A percentile compares a stretch with the other conserved stretches of the same genome.
Evolutionary conservation across 2,329 filamentous ascomycete genomes (phyloP).

Genomic region (Aspergillus felis): DNA sequence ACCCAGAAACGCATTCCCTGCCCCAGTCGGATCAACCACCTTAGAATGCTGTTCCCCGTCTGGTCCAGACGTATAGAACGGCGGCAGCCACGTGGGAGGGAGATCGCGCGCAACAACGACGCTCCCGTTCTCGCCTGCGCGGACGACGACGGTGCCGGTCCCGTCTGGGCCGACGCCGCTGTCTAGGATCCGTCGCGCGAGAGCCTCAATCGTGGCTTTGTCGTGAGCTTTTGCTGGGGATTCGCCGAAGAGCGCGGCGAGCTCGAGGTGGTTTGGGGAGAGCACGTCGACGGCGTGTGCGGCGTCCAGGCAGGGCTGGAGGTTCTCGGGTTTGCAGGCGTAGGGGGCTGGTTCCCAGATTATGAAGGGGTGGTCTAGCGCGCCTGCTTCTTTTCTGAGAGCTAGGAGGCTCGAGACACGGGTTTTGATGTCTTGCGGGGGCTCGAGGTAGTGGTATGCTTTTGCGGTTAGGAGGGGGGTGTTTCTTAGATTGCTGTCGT

Average conservation of each 20-base stretch:
- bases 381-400: constrained; percentile 9
- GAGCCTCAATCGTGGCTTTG: constrained; percentile 9
- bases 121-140: constrained; percentile 30
- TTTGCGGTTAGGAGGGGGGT: constrained; percentile 9
- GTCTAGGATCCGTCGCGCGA: constrained; percentile 8
- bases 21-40: constrained; percentile 35
- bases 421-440: constrained; percentile 10
- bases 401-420: constrained; percentile 11
- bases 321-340: constrained; percentile 17
- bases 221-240: neutral
- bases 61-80: constrained; percentile 17
- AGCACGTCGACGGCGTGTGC: constrained; percentile 28
- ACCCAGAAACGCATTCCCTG: constrained; percentile 36
- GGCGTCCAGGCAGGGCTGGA: constrained; percentile 16
- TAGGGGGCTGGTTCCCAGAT: constrained; percentile 25
- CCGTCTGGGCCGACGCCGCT: constrained; percentile 14
- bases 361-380: constrained; percentile 12
- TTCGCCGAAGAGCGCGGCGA: constrained; percentile 20
- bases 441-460: constrained; percentile 18
- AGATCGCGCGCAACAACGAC: constrained; percentile 13
- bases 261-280: constrained; percentile 38
- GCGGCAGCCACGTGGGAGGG: constrained; percentile 23
- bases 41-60: neutral
- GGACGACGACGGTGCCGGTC: constrained; percentile 22
- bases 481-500: constrained; percentile 6